Conservation (phyloP, 768 basidiomycete species). For the Lactarius indigo region DNA sequence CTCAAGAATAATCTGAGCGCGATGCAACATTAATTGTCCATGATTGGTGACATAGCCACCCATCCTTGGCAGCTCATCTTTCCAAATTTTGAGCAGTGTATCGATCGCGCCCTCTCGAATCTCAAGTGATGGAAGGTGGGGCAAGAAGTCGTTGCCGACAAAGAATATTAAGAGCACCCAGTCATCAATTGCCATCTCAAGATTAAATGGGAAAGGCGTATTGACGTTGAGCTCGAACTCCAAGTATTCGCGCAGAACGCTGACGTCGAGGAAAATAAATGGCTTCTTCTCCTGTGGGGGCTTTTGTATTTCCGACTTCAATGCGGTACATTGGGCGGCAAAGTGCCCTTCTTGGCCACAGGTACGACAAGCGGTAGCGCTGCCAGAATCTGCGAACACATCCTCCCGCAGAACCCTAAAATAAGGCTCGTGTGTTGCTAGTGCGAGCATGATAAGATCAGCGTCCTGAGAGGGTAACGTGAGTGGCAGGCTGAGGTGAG, state of each 20-base stretch:
- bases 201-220: slow-evolving; percentile 78
- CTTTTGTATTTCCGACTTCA: slow-evolving; percentile 64
- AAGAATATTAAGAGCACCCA: slow-evolving; percentile 99
- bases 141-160: slow-evolving; percentile 99
- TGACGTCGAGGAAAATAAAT: slow-evolving; percentile 99
- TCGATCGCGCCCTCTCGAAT: slow-evolving; percentile 99
- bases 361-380: slow-evolving; percentile 73
- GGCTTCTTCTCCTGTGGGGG: slow-evolving; percentile 79
- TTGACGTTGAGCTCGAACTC: slow-evolving; percentile 91
- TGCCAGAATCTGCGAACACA: slow-evolving; percentile 86
- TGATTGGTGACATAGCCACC: slow-evolving; percentile 96
- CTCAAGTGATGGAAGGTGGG: slow-evolving; percentile 96
- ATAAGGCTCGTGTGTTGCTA: slow-evolving; percentile 98
- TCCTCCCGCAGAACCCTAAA: slow-evolving; percentile 98
- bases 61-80: slow-evolving; percentile 88
- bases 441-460: slow-evolving; percentile 96
- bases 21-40: slow-evolving; percentile 77
- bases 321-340: slow-evolving; percentile 89
- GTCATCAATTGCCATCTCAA: slow-evolving; percentile 98
- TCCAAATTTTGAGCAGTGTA: slow-evolving; percentile 95
- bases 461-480: slow-evolving; percentile 66
- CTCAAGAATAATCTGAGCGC: slow-evolving; percentile 93
- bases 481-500: slow-evolving; percentile 7
- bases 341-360: slow-evolving; percentile 96
- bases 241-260: slow-evolving; percentile 94